Base-by-base conservation (phyloP, 192 early-diverging fungal species). In the Coemansia sp. region DNA sequence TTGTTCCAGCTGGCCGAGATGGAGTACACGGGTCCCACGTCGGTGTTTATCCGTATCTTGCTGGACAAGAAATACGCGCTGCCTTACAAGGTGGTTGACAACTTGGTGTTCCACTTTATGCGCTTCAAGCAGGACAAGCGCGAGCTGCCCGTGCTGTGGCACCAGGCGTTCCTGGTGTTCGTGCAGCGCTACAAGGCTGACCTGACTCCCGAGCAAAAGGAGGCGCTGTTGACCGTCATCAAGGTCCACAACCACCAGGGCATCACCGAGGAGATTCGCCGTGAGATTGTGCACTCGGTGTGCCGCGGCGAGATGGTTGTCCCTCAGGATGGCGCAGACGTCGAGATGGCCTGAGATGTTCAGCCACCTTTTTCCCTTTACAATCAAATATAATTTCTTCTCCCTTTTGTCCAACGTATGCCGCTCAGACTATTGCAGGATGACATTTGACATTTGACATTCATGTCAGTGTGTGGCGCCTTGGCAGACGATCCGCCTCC, bases 41-140 rank as follows among this genome's bases (percentile, higher is more conserved):
- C 88, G 52, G 82, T 97, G 71, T 99, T 99, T 76, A 95, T 99
- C 66, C 95, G 96, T 62, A 87, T 99, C 57, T 84, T 99, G 57
- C 87, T 99, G 20, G 97, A 99, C 82, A 99, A 98, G 73, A 99
- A 99, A 82, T 98, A 98, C 66, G 96, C 97, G 2, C 84, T 98
- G 72, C 97, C 96, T 2, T 99, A 90, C 90, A 96, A 96, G 85
- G 96, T 97, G 24, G 91, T 99, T 18, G 96, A 98, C 74, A 90
- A 92, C 29, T 75, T 99, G 38, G 97, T 99, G n/a, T 92, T 93
- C 80, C 97, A 99, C 84, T 98, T 97, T 85, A 72, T 93, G 70
- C 86, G 93, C 47, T 97, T 99, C 88, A 91, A 91, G 84, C 90
- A 87, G 62, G 94, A 95, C 71, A 71, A 87, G 55, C 81, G 92